These are phyloP conservation scores for Hyparrhenia diplandra DNA, from an alignment of 176 grass and related monocot species.

Conservation along the genomic window DNA sequence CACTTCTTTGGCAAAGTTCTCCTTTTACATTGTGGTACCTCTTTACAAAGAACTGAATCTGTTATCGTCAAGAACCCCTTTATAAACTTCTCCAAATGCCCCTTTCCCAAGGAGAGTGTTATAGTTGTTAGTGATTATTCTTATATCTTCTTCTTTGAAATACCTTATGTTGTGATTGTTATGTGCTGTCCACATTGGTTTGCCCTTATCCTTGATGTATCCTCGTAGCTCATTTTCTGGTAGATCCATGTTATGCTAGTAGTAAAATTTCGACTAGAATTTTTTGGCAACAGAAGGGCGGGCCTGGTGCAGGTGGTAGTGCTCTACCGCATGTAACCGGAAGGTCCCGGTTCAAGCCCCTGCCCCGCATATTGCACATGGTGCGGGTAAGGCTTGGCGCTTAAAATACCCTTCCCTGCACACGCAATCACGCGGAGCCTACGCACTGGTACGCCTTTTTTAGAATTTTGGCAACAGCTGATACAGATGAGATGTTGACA, in stretches of 20 bases:
- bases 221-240: background rate
- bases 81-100: background rate
- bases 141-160: slow-evolving; percentile 14
- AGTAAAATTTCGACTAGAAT: background rate
- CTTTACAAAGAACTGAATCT: slow-evolving; percentile 7
- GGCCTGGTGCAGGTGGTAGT: too few species aligned
- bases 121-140: slow-evolving; percentile 12
- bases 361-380: too few species aligned
- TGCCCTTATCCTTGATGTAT: background rate
- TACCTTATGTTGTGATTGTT: background rate
- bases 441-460: too few species aligned
- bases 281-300: too few species aligned
- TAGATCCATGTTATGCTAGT: background rate
- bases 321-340: too few species aligned
- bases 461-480: too few species aligned
- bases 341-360: too few species aligned
- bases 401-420: too few species aligned
- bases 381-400: too few species aligned
- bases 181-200: background rate
- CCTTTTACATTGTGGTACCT: background rate
- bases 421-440: too few species aligned
- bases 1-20: background rate
- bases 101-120: slow-evolving; percentile 4
- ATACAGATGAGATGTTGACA: background rate
- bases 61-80: background rate